Base-by-base conservation (phyloP, 2,329 filamentous ascomycete genomes). In the Rutstroemia sp. region DNA sequence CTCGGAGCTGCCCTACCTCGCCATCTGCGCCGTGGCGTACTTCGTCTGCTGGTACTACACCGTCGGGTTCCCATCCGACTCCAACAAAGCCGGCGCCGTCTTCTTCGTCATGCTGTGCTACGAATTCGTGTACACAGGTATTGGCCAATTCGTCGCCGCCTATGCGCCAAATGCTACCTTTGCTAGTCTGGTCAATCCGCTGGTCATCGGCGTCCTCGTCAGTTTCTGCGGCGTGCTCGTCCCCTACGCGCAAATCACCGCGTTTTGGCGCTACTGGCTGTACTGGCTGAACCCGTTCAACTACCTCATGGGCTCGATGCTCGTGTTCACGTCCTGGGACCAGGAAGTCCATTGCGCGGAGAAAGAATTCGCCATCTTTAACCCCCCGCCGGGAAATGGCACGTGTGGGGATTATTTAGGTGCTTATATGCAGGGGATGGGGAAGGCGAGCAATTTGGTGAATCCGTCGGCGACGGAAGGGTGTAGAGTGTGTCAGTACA, bases 211-310 rank as follows among this genome's bases (percentile, higher is more conserved):
- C 5, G 69, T 82, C 42, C 74, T 90, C 2, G 77, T 89, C 8
- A 80, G 79, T 1, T 91, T 92, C 73, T 90, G 86, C 63, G 88
- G 88, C 60, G 85, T 91, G 1, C 74, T 90, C 5, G 87, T 90
- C 0, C 86, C 87, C 0, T 88, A 85, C 75, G 77, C 0, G 81
- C 86, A 85, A 61, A 64, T 91, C 21, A 79, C 82, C 8, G 63
- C 70, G 0, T 90, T 90, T 70, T 91, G 87, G 87, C 73, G 60
- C 42, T 64, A 65, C 52, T 65, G 61, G 65, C 66, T 75, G 5
- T 84, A 83, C 70, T 83, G 74, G 52, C 65, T 82, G 16, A 80
- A 84, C 62, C 81, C 81, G 0, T 84, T 83, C 73, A 82, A 79
- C 70, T 85, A 84, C 58, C 71, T 85, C 4, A 80, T 84, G 69